Percentiles rank a stretch among this genome's conserved stretches.
phyloP scores from a whole-genome alignment of 2,329 filamentous ascomycete genomes.

The Botrytis aclada region DNA sequence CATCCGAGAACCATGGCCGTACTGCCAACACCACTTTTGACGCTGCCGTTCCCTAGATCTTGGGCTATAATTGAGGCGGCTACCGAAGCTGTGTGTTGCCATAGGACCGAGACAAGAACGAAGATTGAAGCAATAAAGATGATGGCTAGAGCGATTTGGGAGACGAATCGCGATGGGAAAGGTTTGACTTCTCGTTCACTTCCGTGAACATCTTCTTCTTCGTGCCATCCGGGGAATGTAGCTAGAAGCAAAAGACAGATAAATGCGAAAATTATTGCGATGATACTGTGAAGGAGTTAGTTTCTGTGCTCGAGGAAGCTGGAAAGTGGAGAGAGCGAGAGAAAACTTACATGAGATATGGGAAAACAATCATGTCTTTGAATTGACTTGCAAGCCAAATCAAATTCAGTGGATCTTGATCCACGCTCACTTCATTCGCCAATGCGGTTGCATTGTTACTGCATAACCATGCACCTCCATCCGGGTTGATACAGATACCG shows the following conservation, averaged over 20 bases:
- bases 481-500: slow-evolving; percentile 91
- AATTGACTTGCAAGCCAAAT: slow-evolving; percentile 97
- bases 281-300: slow-evolving; percentile 61
- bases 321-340: not conserved
- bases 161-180: slow-evolving; percentile 88
- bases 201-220: slow-evolving; percentile 76
- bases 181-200: slow-evolving; percentile 89
- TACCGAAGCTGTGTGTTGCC: slow-evolving; percentile 95
- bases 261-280: slow-evolving; percentile 96
- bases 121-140: slow-evolving; percentile 78
- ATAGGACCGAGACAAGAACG: slow-evolving; percentile 71
- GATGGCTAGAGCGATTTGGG: slow-evolving; percentile 86
- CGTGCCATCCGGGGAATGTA: slow-evolving; percentile 97
- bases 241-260: slow-evolving; percentile 91
- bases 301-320: not conserved
- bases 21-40: slow-evolving; percentile 84
- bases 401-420: slow-evolving; percentile 93
- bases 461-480: slow-evolving; percentile 89
- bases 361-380: slow-evolving; percentile 98
- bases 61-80: slow-evolving; percentile 91
- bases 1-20: slow-evolving; percentile 96
- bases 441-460: slow-evolving; percentile 95
- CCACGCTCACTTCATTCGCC: slow-evolving; percentile 81
- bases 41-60: slow-evolving; percentile 86
- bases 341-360: slow-evolving; percentile 80